Base-by-base conservation (phyloP, 106 monocot species). In the Dendrobium nobile region DNA sequence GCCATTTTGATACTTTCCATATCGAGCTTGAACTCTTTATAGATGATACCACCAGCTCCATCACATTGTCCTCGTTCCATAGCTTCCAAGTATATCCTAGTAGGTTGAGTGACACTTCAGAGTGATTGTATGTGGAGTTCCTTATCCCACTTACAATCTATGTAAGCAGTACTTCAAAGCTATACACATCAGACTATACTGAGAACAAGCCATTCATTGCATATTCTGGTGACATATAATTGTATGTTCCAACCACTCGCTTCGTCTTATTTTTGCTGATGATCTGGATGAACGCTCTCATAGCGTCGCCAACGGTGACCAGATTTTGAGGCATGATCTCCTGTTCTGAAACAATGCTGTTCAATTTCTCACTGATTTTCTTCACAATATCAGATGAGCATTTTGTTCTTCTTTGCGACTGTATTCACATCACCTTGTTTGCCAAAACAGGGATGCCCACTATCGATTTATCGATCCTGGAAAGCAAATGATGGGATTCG, bases 131-230 rank as follows among this genome's bases (percentile, higher is more conserved):
- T 18, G 59, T 77, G 73, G 45, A 86, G 67, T 85, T 88, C 68
- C 78, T 85, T 47, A 47, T 74, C 10, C 88, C 88, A 55, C 85
- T 81, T 4, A 88, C 47, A 28, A 88, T 88, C 81, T 88, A 86
- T 28, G 86, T 70, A 28, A 88, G 75, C 37, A 86, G 78, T 4
- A 88, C 83, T 77, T 84, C 88, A 15, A 88, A 88, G 73, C 88
- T 86, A 41, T 83, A 88, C 40, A 88, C 86, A 41, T 88, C 88
- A 0, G 86, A 88, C 64, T 88, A 86, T 17, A 84, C 86, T 9
- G 86, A 88, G 75, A 88, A 83, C 61, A 75, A 33, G 4, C 88
- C 88, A 41, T 86, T 80, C 85, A 88, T 85, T 76, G 88, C 88
- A 72, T 86, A 86, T 41, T 88, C 88, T 5, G 88, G 86, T 13